Conservation (phyloP, 257 asterid species). For the Solanum gracilifrons region DNA sequence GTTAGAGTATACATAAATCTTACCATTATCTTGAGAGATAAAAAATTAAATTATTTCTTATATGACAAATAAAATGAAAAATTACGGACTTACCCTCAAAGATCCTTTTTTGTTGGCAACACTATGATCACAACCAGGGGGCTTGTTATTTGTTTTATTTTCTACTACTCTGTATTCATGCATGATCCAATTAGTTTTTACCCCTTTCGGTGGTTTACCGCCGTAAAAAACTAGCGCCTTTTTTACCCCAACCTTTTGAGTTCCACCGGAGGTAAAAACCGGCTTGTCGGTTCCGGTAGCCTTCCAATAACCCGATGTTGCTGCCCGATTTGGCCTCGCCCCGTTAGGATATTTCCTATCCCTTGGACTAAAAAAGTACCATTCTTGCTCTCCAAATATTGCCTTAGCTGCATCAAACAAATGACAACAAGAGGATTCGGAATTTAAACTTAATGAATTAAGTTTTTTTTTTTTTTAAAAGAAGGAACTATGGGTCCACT, state of each 20-base stretch:
- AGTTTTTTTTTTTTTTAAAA: too few species aligned
- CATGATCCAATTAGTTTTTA: conserved; percentile 54
- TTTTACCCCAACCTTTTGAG: conserved; percentile 45
- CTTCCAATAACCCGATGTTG: conserved; percentile 52
- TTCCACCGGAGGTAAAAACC: conserved; percentile 41
- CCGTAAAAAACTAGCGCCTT: conserved; percentile 46
- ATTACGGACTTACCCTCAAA: not conserved
- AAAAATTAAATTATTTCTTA: too few species aligned
- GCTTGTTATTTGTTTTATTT: conserved; percentile 26
- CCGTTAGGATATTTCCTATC: conserved; percentile 51
- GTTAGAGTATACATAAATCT: too few species aligned
- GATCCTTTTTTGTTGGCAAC: conserved; percentile 6
- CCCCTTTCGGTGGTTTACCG: conserved; percentile 49
- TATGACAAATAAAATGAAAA: too few species aligned
- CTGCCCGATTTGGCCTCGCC: conserved; percentile 47
- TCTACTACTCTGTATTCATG: conserved; percentile 45
- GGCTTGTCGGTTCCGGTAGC: conserved; percentile 55
- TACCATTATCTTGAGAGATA: not conserved
- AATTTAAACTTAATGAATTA: not conserved
- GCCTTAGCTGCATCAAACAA: conserved; percentile 26
- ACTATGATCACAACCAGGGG: conserved; percentile 27
- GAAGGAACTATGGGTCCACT: not conserved
- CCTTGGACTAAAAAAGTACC: conserved; percentile 55
- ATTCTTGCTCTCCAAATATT: conserved; percentile 47
- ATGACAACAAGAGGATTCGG: not conserved